Base-by-base conservation (phyloP, 805 yeast species). In the Candida maesae region DNA sequence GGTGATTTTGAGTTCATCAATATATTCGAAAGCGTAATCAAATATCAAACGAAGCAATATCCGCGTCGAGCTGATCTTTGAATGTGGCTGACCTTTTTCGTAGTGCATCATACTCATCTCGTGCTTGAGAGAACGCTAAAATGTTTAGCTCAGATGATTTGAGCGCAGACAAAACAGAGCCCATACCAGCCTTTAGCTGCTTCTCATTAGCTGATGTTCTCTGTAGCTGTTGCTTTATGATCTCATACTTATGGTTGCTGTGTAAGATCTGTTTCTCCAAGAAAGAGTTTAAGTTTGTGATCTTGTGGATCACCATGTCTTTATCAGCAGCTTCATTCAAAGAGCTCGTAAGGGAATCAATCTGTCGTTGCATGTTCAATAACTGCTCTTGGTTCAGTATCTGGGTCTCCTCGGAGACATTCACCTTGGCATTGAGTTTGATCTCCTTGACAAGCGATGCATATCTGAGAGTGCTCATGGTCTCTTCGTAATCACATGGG, bases 401-500 rank as follows among this genome's bases (percentile, higher is more conserved):
- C 27, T 31, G 18, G 6, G 42, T 49, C 16, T 45, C 46, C 19
- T 52, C 51, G 3, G 45, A 42, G 38, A 57, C 47, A 52, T 78
- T 77, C 39, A 73, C 56, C 17, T 53, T 71, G 0, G 91, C 95
- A 15, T 63, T 61, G 25, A 86, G 81, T 41, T 73, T 73, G 49
- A 86, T 84, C 49, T 69, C 68, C 56, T 84, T 83, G 3, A 88
- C 91, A 43, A 82, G 77, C 16, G 78, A 81, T 1, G 95, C 95
- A 58, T 86, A 86, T 46, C 89, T 67, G 42, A 86, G 63, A 0
- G 95, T 86, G 30, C 85, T 82, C 50, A 79, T 59, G 0, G 88
- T 79, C 53, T 86, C 95, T 16, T 84, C 90, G 58, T 77, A 81
- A 52, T 84, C 91, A 14, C 78, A 69, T 0, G 95, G 95, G 0